These are phyloP conservation scores for Termitomyces sp. DNA, from an alignment of 768 basidiomycete genomes.

Conservation along the genomic window DNA sequence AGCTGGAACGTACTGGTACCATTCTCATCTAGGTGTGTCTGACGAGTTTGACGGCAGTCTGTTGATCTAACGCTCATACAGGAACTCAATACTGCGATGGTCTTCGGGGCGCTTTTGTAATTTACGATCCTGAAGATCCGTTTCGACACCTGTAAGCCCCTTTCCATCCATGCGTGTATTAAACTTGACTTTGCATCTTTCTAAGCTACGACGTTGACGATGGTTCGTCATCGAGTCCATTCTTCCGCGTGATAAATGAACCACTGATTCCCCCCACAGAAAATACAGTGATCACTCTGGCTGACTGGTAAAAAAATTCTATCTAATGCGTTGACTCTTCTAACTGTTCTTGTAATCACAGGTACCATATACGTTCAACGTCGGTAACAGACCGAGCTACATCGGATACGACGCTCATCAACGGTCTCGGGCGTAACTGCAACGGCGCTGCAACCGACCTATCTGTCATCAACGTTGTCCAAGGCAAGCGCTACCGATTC, in stretches of 20 bases:
- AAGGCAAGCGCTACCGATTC: slow-evolving; percentile 29
- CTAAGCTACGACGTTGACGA: slow-evolving; percentile 4
- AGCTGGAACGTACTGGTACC: slow-evolving; percentile 5
- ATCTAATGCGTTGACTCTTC: background rate
- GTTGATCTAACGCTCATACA: background rate
- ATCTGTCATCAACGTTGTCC: slow-evolving; percentile 28
- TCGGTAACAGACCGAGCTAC: slow-evolving; percentile 8
- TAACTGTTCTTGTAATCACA: background rate
- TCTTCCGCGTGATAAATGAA: background rate
- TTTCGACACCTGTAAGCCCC: background rate
- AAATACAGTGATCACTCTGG: background rate
- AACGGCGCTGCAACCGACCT: slow-evolving; percentile 16
- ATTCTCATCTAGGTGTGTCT: slow-evolving; percentile 3
- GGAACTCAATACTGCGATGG: slow-evolving; percentile 7
- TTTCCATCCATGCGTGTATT: background rate
- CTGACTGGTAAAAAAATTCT: background rate
- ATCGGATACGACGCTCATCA: slow-evolving; percentile 1
- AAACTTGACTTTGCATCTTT: background rate
- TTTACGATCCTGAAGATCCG: slow-evolving; percentile 4
- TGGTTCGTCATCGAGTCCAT: background rate
- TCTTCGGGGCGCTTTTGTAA: background rate
- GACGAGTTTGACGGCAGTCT: background rate
- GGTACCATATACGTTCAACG: background rate
- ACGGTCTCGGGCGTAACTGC: background rate
- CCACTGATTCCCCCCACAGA: background rate